Evolutionary conservation across 495 filamentous ascomycete species (phyloP).

Genomic region (Neurospora sublineolata): DNA sequence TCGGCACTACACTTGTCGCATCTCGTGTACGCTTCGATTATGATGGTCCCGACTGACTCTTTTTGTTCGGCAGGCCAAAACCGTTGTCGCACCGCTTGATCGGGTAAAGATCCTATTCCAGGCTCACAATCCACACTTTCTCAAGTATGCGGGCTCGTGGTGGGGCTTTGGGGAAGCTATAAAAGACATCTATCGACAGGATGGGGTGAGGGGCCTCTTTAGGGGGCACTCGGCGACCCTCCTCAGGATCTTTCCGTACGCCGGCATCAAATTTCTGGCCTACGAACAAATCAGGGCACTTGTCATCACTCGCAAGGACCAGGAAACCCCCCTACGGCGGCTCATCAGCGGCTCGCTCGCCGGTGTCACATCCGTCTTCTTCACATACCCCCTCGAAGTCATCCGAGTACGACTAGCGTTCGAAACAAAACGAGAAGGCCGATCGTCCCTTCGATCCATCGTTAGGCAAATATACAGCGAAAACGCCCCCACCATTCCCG

Average conservation of each 20-base stretch:
- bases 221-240: conserved; percentile 90
- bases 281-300: conserved; percentile 85
- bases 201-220: conserved; percentile 68
- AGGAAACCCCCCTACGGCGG: conserved; percentile 73
- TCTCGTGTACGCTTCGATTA: neutral
- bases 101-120: conserved; percentile 98
- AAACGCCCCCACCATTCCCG: conserved; percentile 18
- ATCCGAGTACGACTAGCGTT: conserved; percentile 88
- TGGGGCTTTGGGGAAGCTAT: conserved; percentile 66
- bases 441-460: conserved; percentile 56
- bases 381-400: conserved; percentile 89
- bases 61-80: conserved; percentile 61
- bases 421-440: conserved; percentile 63
- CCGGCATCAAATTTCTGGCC: conserved; percentile 91
- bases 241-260: conserved; percentile 93
- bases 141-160: conserved; percentile 85
- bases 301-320: conserved; percentile 53
- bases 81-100: conserved; percentile 88
- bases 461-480: conserved; percentile 80
- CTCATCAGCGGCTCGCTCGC: conserved; percentile 70
- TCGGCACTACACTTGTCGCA: neutral
- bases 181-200: conserved; percentile 63
- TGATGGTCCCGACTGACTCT: neutral
- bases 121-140: conserved; percentile 83
- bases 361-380: conserved; percentile 81